Evolutionary conservation across 2,329 filamentous ascomycete species (phyloP).

Genomic region (Gyromitra esculenta): DNA sequence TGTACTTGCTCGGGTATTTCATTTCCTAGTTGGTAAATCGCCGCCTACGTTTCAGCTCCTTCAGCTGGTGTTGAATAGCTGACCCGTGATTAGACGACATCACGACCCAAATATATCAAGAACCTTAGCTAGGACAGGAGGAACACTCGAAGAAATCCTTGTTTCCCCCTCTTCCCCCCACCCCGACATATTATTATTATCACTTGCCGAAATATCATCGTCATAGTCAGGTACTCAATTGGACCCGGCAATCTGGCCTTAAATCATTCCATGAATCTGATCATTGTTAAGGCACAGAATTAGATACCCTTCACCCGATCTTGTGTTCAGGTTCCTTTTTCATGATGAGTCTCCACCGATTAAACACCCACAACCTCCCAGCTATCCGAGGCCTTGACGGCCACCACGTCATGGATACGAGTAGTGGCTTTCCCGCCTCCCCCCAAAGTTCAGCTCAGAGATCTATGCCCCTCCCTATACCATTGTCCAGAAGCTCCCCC

Average conservation of each 20-base stretch:
- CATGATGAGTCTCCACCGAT: constrained; percentile 54
- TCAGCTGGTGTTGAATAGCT: constrained; percentile 53
- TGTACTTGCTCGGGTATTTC: constrained; percentile 54
- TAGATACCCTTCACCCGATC: constrained; percentile 48
- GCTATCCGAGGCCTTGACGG: constrained; percentile 54
- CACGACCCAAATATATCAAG: constrained; percentile 49
- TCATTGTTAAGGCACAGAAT: constrained; percentile 50
- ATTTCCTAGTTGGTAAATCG: constrained; percentile 55
- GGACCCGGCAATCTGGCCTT: constrained; percentile 47
- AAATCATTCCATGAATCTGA: constrained; percentile 50
- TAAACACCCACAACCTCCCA: constrained; percentile 53
- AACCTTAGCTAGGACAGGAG: constrained; percentile 41
- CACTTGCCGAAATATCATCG: constrained; percentile 37
- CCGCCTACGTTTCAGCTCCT: constrained; percentile 54
- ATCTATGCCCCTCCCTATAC: constrained; percentile 55
- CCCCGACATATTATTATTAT: constrained; percentile 16
- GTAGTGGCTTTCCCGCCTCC: constrained; percentile 49
- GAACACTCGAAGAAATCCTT: constrained; percentile 41
- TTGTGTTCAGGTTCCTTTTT: constrained; percentile 41
- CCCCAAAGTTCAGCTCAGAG: constrained; percentile 48
- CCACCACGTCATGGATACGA: constrained; percentile 51
- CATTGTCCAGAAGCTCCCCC: constrained; percentile 53
- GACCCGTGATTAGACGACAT: constrained; percentile 49
- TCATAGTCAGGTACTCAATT: constrained; percentile 51
- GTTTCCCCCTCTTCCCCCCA: constrained; percentile 20